Evolutionary conservation across 495 filamentous ascomycete genomes (phyloP), one percentile per base, ranked within the genome.

Genomic region (Trichocladium antarcticum): DNA sequence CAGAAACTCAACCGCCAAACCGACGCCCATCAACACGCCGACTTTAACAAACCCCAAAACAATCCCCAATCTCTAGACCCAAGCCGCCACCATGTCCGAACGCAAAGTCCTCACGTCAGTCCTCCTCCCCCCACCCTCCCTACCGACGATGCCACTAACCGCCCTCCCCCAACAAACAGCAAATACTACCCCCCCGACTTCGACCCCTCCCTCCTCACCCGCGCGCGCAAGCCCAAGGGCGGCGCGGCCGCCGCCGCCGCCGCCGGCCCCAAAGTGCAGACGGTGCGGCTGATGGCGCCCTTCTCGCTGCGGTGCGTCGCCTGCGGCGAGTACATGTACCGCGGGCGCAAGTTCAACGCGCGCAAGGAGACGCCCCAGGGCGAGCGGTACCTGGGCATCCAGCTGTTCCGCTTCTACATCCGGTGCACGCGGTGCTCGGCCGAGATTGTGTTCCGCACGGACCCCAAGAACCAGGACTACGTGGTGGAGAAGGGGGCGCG

Each of bases 151-250:
- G 8, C 1, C 16, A 16, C 39, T 50, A 37, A 43, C 34, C 20
- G 5, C 2, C 6, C 17, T 6, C 11, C n/a, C 38, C 24, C n/a
- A 5, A 11, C 22, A 17, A n/a, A 3, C 32, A 59, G 71, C 17
- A 85, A 86, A 63, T 86, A 92, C 75, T 97, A 93, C 65, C 92
- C 92, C 31, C 88, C 93, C 20, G 93, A 99, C 67, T 99, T 97
- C 68, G 93, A 99, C 69, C 93, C 93, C 15, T 83, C 80, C 22
- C 83, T 83, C 70, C 73, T 76, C 45, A 83, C 87, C 39, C 78
- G 79, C 5, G 75, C 79, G 15, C 70, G 68, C 11, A 73, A 70
- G 3, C 80, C 81, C 24, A 92, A 90, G 58, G 72, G 78, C 45
- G 69, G 12, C 1, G 19, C 77, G 28, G 29, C 47, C 12, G 21